phyloP scores from a whole-genome alignment of 306 rosid genomes.

The Ceratonia siliqua region DNA sequence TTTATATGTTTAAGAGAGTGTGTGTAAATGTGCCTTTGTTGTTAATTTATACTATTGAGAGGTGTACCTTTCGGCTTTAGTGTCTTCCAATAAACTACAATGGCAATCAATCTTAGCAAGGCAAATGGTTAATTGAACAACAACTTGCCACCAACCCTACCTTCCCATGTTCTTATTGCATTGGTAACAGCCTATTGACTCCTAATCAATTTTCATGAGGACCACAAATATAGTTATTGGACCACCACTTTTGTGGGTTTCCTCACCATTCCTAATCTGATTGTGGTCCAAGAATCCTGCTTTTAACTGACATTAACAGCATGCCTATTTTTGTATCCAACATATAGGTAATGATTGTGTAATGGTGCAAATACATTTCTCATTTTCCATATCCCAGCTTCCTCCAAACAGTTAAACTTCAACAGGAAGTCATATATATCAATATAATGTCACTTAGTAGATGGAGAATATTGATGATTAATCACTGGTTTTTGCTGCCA shows the following conservation, averaged over 20 bases:
- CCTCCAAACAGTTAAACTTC: not conserved
- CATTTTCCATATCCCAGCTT: not conserved
- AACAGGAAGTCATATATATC: not conserved
- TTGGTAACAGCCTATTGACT: not conserved
- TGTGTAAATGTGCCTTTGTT: conserved; percentile 13
- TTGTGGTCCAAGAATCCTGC: conserved; percentile 33
- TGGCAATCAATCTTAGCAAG: not conserved
- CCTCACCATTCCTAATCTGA: conserved; percentile 6
- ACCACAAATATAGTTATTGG: conserved; percentile 33
- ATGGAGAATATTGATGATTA: not conserved
- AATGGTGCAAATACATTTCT: not conserved
- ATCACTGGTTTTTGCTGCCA: not conserved
- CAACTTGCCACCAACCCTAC: not conserved
- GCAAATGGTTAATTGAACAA: not conserved
- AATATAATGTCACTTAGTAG: not conserved
- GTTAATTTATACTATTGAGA: too few relatives aligned
- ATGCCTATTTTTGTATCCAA: conserved; percentile 17
- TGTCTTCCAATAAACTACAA: conserved; percentile 2
- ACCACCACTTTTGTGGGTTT: conserved; percentile 45
- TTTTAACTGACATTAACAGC: conserved; percentile 19
- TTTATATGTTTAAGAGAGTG: too few relatives aligned
- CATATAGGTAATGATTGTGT: conserved; percentile 34
- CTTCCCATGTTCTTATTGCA: not conserved
- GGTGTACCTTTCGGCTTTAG: conserved; percentile 5
- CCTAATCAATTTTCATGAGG: conserved; percentile 12